These are phyloP conservation scores for Bullera alba DNA, from an alignment of 768 basidiomycete species.

Conservation along the genomic window DNA sequence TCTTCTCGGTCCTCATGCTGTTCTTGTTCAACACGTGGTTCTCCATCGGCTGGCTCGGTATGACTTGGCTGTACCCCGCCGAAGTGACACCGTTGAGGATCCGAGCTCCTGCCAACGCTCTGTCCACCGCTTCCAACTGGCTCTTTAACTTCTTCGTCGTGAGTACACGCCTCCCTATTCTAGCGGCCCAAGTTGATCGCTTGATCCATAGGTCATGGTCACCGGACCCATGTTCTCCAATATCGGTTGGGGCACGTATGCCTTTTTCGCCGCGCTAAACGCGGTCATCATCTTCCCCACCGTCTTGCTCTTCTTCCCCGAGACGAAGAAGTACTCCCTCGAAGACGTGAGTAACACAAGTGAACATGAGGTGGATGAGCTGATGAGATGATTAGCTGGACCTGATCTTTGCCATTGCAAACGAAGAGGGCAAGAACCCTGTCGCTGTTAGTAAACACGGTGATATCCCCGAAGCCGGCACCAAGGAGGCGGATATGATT, in stretches of 20 bases:
- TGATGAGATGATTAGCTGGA: slow-evolving; percentile 12
- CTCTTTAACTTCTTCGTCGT: slow-evolving; percentile 24
- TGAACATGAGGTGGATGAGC: not conserved
- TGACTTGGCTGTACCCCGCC: slow-evolving; percentile 66
- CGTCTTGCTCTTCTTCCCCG: slow-evolving; percentile 11
- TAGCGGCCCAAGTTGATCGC: not conserved
- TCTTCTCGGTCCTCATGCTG: slow-evolving; percentile 54
- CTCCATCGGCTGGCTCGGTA: slow-evolving; percentile 63
- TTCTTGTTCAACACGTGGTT: slow-evolving; percentile 71
- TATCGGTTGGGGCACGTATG: slow-evolving; percentile 26
- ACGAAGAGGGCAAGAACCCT: slow-evolving; percentile 15
- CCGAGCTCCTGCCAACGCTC: slow-evolving; percentile 60
- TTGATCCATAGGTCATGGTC: slow-evolving; percentile 13
- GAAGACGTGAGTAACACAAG: slow-evolving; percentile 13
- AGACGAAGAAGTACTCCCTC: slow-evolving; percentile 20
- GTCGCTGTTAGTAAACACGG: slow-evolving; percentile 13
- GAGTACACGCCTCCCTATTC: not conserved
- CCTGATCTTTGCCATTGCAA: slow-evolving; percentile 25
- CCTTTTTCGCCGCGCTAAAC: slow-evolving; percentile 26
- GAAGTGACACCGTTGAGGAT: slow-evolving; percentile 61
- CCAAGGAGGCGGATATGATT: slow-evolving; percentile 19
- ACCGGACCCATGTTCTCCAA: slow-evolving; percentile 22
- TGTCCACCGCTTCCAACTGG: slow-evolving; percentile 54
- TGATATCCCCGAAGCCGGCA: slow-evolving; percentile 23
- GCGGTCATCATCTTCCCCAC: slow-evolving; percentile 18